Evolutionary conservation across 176 grass and related monocot species (phyloP), one percentile per base, ranked within the genome.

Genomic region (Oryza glaberrima): DNA sequence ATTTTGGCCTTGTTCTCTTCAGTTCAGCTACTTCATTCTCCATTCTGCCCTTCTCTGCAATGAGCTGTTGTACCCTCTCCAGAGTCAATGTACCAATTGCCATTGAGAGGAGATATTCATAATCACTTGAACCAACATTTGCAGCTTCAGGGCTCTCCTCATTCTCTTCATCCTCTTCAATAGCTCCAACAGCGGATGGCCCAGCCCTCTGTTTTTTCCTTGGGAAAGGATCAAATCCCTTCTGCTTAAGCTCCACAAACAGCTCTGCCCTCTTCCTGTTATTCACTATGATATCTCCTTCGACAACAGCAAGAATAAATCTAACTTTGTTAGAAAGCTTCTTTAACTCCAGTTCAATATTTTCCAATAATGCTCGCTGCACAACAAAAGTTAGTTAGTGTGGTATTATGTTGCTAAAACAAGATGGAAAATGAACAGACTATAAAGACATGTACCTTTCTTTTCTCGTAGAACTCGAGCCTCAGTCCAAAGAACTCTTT

Each of bases 91-190:
- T 86, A 75, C 93, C 96, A 25, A 99, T 99, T 9, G 90, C 47
- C 93, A 99, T 89, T 45, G 91, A 86, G n/a, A 99, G 81, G 13
- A 96, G 71, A 85, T 99, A 99, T 15, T 99, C 96, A 83, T 99
- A 99, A 28, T 84, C 93, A 69, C 90, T 82, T 28, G 70, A 19
- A 71, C 80, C 72, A 58, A 40, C 86, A 25, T 82, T 76, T 47
- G 10, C 75, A 70, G 35, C 69, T 20, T 92, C 91, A 16, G 88
- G 16, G 48, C 45, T 90, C 61, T 82, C 88, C 41, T 90, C 91
- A 77, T 70, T 81, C 56, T 88, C 86, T 20, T 90, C 91, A 0
- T 90, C 89, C 38, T 80, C 88, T 12, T 82, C 91, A 49, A 52
- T 48, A 46, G 91, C 88, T 19, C 88, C 96, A n/a, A 80, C 91